Base-by-base conservation (phyloP, 768 basidiomycete species). In the Neoboletus magnificus region DNA sequence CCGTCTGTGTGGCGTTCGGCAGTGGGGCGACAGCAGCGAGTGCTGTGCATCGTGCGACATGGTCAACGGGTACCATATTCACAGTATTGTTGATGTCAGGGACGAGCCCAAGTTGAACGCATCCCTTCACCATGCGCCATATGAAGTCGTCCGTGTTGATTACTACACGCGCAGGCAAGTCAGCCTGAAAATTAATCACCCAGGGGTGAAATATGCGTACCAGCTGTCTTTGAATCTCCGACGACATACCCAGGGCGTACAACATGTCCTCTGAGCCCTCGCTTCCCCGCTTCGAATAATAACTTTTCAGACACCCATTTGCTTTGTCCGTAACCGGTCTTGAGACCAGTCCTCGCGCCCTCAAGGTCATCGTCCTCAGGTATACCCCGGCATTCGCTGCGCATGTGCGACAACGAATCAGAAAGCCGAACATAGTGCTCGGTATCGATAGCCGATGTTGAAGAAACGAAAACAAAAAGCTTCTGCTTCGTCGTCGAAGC, bases 81-180 rank as follows among this genome's bases (percentile, higher is more conserved):
- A 99, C 82, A 1, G 92, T 89, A 73, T 99, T 99, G 77, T 97
- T 93, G 72, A 99, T 98, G 68, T 99, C 92, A 11, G 97, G 97
- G 3, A 93, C 86, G 39, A 93, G 82, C 1, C 95, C 96, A n/a
- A 98, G 85, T 69, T 99, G 97, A 36, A 98, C 80, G 67, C 94
- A 98, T n/a, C 97, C 97, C 71, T 98, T 98, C 67, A 97, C 91
- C 71, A 99, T 76, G 4, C 97, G 84, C 96, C 96, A 98, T 53
- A 99, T 84, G 73, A 99, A 99, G 70, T 99, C 97, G 63, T 99
- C 96, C 33, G 97, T 98, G 74, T 99, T 99, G 13, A 96, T 98
- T 4, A 98, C 95, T 93, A 60, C 18, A 40, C 48, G 13, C 51
- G 29, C 45, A 29, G 16, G 32, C 42, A 32, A 18, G 32, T 54